Evolutionary conservation across 495 filamentous ascomycete genomes (phyloP), one percentile per base, ranked within the genome.

Genomic region (Aspergillus baeticus): DNA sequence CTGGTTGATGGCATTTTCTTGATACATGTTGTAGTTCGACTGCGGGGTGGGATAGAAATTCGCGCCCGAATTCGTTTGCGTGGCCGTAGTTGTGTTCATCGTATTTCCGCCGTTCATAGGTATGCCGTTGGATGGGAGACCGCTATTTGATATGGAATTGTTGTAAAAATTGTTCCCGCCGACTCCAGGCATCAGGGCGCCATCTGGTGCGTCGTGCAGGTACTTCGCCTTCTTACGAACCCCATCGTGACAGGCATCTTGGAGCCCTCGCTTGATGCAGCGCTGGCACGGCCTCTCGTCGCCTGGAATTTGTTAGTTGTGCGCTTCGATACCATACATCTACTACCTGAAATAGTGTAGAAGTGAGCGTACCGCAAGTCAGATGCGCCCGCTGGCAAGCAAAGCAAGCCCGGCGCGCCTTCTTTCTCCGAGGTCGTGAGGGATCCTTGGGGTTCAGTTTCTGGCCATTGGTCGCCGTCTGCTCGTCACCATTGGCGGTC

Each of bases 181-280:
- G 23, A 82, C 73, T 20, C 80, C 81, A 54, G 85, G 82, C 74
- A 86, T 81, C 62, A 88, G 70, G 51, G 82, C 83, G 56, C 94
- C 91, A 52, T 89, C 83, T 35, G 92, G 91, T 22, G 93, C 91
- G 77, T 97, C 94, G 72, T 96, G 92, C 44, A 98, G 87, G 75
- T 98, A 98, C 70, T 98, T 98, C 59, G 94, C 94, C 79, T 98
- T 98, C 73, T 98, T 98, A 57, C 94, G 88, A 36, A 96, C 91
- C 38, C 94, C 94, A 65, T 98, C 94, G 66, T 96, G 90, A 68
- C 94, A 98, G 36, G 81, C 82, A 68, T 96, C 90, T 58, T 90
- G 88, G 42, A 97, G 81, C 17, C 90, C 89, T 43, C 93, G 87
- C 70, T 96, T 96, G 58, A 96, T 90, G 72, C 94, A 98, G 65